A percentile compares a stretch with the other conserved stretches of the same genome.
These are phyloP conservation scores for Copromyces sp. DNA, from an alignment of 495 filamentous ascomycete species.

Conservation along the genomic window DNA sequence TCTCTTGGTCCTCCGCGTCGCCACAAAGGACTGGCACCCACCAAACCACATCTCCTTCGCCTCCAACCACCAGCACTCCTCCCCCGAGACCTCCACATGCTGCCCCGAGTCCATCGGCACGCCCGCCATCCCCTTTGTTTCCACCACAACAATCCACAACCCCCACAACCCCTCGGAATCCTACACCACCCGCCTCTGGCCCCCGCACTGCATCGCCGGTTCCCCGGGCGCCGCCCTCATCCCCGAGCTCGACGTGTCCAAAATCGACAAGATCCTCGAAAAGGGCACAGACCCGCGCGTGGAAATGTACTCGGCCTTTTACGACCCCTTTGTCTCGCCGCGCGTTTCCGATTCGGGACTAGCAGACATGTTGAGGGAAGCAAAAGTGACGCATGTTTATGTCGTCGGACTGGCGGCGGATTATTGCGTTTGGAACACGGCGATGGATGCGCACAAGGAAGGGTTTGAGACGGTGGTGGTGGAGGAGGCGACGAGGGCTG, in stretches of 20 bases:
- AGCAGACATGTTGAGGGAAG: constrained; percentile 41
- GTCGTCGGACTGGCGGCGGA: constrained; percentile 79
- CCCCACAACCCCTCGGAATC: constrained; percentile 52
- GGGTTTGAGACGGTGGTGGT: constrained; percentile 72
- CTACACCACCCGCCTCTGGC: constrained; percentile 71
- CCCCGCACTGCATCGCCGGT: constrained; percentile 72
- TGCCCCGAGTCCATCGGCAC: neutral
- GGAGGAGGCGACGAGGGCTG: constrained; percentile 64
- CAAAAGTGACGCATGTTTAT: constrained; percentile 64
- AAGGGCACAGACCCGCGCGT: constrained; percentile 66
- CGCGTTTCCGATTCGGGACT: constrained; percentile 53
- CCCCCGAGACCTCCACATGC: constrained; percentile 5
- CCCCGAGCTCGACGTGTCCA: constrained; percentile 53
- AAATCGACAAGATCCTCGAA: constrained; percentile 54
- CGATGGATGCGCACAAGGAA: constrained; percentile 61
- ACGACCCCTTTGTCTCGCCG: constrained; percentile 50
- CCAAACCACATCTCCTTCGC: constrained; percentile 82
- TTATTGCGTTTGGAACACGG: constrained; percentile 79
- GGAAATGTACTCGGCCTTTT: constrained; percentile 91
- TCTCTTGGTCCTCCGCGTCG: constrained; percentile 58
- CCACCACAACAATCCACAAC: constrained; percentile 54
- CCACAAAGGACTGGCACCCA: constrained; percentile 88
- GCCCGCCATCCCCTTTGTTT: constrained; percentile 45
- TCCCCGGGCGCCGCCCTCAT: constrained; percentile 66
- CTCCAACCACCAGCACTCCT: constrained; percentile 48